phyloP scores from a whole-genome alignment of 2,329 filamentous ascomycete species.

The Arthrobotrys entomopaga region DNA sequence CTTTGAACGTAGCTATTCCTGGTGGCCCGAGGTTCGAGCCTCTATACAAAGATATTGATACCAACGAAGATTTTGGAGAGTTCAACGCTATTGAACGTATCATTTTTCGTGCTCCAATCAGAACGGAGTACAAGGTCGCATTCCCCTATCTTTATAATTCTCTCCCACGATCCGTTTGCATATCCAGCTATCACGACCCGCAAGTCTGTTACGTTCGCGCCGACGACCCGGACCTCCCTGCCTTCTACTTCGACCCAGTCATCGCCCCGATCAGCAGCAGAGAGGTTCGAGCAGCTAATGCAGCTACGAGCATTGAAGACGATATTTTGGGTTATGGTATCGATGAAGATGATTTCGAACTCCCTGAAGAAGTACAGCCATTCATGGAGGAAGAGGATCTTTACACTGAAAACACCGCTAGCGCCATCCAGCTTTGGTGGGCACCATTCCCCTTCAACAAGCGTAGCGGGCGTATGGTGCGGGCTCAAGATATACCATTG shows the following conservation, averaged over 20 bases:
- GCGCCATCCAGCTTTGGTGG: constrained; percentile 97
- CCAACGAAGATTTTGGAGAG: constrained; percentile 98
- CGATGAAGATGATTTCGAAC: constrained; percentile 84
- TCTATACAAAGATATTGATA: constrained; percentile 97
- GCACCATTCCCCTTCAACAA: constrained; percentile 95
- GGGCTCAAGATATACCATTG: constrained; percentile 93
- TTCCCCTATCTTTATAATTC: constrained; percentile 98
- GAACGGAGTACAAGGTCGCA: constrained; percentile 93
- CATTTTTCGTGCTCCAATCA: constrained; percentile 93
- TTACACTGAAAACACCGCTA: constrained; percentile 86
- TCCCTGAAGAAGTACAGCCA: constrained; percentile 82
- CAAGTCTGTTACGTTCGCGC: constrained; percentile 90
- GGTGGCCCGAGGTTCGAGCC: constrained; percentile 97
- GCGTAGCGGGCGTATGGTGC: constrained; percentile 92
- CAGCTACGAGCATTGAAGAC: constrained; percentile 91
- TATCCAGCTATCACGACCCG: constrained; percentile 93
- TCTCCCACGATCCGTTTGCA: constrained; percentile 88
- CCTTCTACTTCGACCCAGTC: constrained; percentile 97
- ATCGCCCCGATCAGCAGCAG: constrained; percentile 98
- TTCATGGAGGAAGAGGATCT: constrained; percentile 91
- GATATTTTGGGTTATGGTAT: constrained; percentile 86
- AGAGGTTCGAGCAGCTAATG: constrained; percentile 91
- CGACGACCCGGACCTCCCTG: constrained; percentile 87
- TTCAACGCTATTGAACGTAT: constrained; percentile 99
- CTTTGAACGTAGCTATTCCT: constrained; percentile 95